Evolutionary conservation across 1,284 basidiomycete genomes (phyloP).

Genomic region (Pterulicium gracile): DNA sequence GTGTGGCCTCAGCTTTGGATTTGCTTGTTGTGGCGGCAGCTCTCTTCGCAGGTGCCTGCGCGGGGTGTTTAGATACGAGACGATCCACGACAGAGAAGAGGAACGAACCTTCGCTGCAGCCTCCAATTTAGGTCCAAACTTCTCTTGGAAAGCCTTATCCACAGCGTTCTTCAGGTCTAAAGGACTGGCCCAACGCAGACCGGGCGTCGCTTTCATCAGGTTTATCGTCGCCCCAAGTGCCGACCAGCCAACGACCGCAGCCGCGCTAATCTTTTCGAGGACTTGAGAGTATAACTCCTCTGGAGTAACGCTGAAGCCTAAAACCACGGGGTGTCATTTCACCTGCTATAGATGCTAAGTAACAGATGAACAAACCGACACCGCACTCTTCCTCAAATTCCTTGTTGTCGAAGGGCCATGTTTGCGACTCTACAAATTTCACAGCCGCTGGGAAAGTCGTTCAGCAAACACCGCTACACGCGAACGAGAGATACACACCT

Average conservation of each 20-base stretch:
- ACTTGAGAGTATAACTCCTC: conserved; percentile 60
- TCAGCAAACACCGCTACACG: conserved; percentile 4
- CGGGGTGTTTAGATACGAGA: neutral
- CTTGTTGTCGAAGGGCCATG: conserved; percentile 51
- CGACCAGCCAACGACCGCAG: conserved; percentile 59
- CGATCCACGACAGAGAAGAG: neutral
- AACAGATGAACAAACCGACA: conserved; percentile 49
- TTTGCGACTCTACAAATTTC: conserved; percentile 63
- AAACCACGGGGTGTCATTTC: too few species aligned
- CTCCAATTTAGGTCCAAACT: conserved; percentile 72
- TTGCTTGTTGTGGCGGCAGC: too few species aligned
- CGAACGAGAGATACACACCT: conserved; percentile 37
- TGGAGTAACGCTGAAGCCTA: conserved; percentile 74
- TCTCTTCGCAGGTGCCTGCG: conserved; percentile 48
- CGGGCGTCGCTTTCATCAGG: conserved; percentile 57
- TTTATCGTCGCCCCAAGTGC: conserved; percentile 63
- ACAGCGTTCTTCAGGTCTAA: conserved; percentile 85
- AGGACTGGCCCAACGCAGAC: conserved; percentile 83
- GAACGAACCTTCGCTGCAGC: conserved; percentile 57
- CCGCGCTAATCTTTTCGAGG: conserved; percentile 47
- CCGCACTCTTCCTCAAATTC: conserved; percentile 81
- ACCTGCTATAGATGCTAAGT: too few species aligned
- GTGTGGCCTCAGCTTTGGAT: conserved; percentile 10
- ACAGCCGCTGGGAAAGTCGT: conserved; percentile 48
- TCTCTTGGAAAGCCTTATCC: conserved; percentile 65